Conservation (phyloP, 768 basidiomycete species). For the Paxillus involutus region DNA sequence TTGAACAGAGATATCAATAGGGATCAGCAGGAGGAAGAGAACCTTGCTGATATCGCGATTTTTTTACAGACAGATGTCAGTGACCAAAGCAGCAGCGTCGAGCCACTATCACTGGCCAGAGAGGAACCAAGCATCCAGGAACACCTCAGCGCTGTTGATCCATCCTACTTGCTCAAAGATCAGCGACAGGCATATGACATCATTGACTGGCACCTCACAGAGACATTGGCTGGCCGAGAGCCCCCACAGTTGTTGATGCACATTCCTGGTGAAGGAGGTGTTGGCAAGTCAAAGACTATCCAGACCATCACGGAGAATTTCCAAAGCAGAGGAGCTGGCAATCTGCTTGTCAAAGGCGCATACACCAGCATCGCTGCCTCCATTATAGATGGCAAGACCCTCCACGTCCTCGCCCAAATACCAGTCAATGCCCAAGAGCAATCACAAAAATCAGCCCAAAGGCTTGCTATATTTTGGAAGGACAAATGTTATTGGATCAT, state of each 20-base stretch:
- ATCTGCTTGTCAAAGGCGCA: constrained; percentile 9
- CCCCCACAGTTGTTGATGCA: constrained; percentile 21
- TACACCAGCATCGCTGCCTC: constrained; percentile 42
- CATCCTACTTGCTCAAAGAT: background rate
- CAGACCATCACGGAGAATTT: too few relatives aligned
- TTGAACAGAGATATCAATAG: too few relatives aligned
- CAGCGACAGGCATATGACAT: constrained; percentile 34
- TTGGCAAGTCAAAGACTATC: constrained; percentile 36
- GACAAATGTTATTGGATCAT: too few relatives aligned
- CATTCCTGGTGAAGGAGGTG: constrained; percentile 42
- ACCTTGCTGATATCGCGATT: too few relatives aligned
- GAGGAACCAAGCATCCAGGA: too few relatives aligned
- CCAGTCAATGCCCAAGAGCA: background rate
- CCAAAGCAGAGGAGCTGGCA: too few relatives aligned
- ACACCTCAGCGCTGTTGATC: background rate
- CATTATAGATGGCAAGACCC: constrained; percentile 25
- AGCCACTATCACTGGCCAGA: too few relatives aligned
- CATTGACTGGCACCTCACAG: constrained; percentile 26
- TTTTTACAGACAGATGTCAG: too few relatives aligned
- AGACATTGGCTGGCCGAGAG: constrained; percentile 14
- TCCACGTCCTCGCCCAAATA: background rate
- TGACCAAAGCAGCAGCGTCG: too few relatives aligned
- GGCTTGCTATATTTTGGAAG: background rate
- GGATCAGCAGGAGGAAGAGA: too few relatives aligned
- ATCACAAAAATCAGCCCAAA: background rate